Evolutionary conservation across 2,329 filamentous ascomycete species (phyloP), one percentile per base, ranked within the genome.

Genomic region (Cladosporium sp.): DNA sequence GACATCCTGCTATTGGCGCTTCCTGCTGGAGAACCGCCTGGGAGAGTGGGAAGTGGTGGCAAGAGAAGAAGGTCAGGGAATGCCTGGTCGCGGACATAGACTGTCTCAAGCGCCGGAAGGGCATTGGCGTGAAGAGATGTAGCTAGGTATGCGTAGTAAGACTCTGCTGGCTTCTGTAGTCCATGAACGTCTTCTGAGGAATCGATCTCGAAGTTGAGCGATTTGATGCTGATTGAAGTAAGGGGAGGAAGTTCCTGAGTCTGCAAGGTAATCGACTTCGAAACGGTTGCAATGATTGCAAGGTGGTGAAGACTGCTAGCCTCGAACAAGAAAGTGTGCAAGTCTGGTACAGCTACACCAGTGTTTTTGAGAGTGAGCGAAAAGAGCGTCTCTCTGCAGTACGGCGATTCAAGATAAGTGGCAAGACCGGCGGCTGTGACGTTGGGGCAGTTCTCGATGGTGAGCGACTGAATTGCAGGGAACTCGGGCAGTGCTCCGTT

Each of bases 111-210:
- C 37, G 82, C 83, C 1, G 92, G 91, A 7, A 97, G 81, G 7
- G 85, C 83, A 62, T 88, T 88, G 15, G 85, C 83, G 61, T 94
- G 84, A 34, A 97, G 83, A 0, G 90, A 96, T n/a, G 84, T 84
- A 25, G 90, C 87, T 19, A 97, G 84, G 73, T 96, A 96, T 61
- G 85, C 84, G 74, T 97, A 96, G 76, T 96, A 95, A 17, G 81
- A 82, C 22, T 77, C 75, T 6, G 79, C 75, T 1, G 81, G 78
- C 51, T 80, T 78, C 52, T 82, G 72, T 11, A 77, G 74, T 61
- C 84, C 88, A 11, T 86, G 80, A 20, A 85, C 83, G 0, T 83
- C 76, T 3, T 83, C 75, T 9, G 78, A 78, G 3, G 85, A 81
- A 11, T 84, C 88, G 70, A 97, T 89, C 74, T 97, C 93, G 70